Evolutionary conservation across 805 yeast species (phyloP).

Genomic region (Starmerella vitae): DNA sequence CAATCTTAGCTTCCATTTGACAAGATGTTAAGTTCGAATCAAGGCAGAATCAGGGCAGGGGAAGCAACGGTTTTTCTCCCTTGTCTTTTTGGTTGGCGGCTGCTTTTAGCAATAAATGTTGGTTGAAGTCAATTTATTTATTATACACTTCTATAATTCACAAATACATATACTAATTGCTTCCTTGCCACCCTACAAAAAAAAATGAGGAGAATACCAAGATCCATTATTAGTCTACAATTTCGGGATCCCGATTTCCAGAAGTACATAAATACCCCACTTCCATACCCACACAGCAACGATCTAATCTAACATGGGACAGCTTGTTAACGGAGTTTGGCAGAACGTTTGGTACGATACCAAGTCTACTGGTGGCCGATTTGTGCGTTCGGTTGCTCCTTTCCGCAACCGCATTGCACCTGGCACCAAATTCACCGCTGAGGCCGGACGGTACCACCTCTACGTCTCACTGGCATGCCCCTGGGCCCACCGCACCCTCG

Average conservation of each 20-base stretch:
- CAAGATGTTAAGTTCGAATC: neutral
- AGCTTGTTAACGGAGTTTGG: constrained; percentile 23
- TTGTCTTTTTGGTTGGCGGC: too few relatives aligned
- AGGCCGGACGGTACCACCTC: constrained; percentile 68
- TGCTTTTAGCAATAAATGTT: neutral
- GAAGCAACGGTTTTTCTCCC: too few relatives aligned
- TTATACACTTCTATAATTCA: too few relatives aligned
- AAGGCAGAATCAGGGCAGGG: too few relatives aligned
- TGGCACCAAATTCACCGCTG: constrained; percentile 43
- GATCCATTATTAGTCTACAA: too few relatives aligned
- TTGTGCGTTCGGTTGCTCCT: constrained; percentile 18
- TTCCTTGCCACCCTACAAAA: too few relatives aligned
- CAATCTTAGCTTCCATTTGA: constrained; percentile 34
- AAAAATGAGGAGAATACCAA: too few relatives aligned
- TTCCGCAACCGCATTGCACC: constrained; percentile 21
- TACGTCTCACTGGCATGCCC: constrained; percentile 88
- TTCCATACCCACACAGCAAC: too few relatives aligned
- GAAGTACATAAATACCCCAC: neutral
- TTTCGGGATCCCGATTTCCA: neutral
- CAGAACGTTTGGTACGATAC: constrained; percentile 23
- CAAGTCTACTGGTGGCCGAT: constrained; percentile 21
- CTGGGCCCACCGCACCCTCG: constrained; percentile 84
- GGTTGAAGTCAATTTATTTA: neutral
- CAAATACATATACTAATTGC: too few relatives aligned
- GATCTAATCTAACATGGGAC: constrained; percentile 18